Conservation (phyloP, 2,329 filamentous ascomycete species). For the Cordyceps cateniannulata region DNA sequence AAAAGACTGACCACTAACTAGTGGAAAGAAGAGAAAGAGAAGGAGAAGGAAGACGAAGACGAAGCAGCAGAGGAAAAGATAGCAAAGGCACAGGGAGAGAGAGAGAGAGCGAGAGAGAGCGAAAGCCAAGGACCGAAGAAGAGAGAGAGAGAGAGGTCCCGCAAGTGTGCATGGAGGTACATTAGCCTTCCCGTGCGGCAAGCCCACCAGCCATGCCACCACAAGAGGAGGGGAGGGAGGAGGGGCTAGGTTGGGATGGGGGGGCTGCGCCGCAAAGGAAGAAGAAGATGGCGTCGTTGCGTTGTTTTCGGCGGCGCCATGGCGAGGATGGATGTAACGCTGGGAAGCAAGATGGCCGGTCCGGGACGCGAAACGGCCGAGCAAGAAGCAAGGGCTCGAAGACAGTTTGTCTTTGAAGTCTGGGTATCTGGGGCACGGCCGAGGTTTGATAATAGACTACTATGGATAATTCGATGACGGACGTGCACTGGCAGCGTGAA, state of each 20-base stretch:
- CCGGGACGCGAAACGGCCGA: not conserved
- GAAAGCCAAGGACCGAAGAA: not conserved
- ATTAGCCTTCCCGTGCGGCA: slow-evolving; percentile 12
- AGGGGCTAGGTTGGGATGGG: not conserved
- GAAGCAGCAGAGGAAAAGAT: too few relatives aligned
- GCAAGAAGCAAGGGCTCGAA: not conserved
- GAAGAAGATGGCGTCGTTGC: not conserved
- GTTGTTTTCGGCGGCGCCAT: not conserved
- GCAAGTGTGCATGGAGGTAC: slow-evolving; percentile 9
- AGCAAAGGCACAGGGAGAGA: not conserved
- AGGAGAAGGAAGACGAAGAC: not conserved
- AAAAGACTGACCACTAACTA: not conserved
- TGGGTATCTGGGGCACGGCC: too few relatives aligned
- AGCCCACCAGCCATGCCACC: not conserved
- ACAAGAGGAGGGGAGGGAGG: not conserved
- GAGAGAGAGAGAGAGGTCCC: not conserved
- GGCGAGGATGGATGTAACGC: not conserved
- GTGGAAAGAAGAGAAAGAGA: not conserved
- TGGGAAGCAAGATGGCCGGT: not conserved
- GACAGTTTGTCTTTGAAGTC: too few relatives aligned
- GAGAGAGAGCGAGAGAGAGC: not conserved
- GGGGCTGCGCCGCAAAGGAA: not conserved
- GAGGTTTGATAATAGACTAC: not conserved
- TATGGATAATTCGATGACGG: not conserved
- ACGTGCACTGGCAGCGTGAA: not conserved